phyloP scores from a whole-genome alignment of 768 basidiomycete species.

The Trametes sanguinea region DNA sequence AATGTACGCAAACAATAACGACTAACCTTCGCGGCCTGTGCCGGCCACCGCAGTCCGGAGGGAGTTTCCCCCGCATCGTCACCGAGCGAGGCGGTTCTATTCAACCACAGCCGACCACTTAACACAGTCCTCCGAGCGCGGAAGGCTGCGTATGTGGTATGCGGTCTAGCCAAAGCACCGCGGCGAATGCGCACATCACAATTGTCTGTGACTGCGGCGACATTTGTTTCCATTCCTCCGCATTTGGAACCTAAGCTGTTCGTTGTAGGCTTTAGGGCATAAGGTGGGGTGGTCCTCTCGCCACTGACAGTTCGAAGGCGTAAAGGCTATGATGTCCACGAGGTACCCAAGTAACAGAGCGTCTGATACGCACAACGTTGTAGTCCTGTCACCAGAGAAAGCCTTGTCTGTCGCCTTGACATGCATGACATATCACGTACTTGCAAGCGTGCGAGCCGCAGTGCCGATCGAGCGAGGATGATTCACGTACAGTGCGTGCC shows the following conservation, averaged over 20 bases:
- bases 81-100: background rate
- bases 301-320: too few species aligned
- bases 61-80: background rate
- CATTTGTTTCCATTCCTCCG: background rate
- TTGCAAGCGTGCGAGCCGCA: background rate
- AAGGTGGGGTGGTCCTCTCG: too few species aligned
- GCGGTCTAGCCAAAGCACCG: background rate
- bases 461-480: background rate
- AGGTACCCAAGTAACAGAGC: conserved; percentile 12
- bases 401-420: background rate
- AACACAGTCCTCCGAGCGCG: too few species aligned
- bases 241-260: conserved; percentile 4
- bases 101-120: conserved; percentile 1
- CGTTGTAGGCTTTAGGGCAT: background rate
- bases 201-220: background rate
- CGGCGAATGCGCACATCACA: too few species aligned
- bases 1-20: conserved; percentile 15
- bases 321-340: background rate
- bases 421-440: conserved; percentile 1
- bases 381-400: background rate
- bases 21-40: conserved; percentile 14
- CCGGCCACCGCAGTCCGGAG: background rate
- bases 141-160: background rate
- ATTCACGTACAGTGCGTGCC: too few species aligned
- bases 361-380: background rate